phyloP scores from a whole-genome alignment of 306 rosid genomes.

The Albizia julibrissin region DNA sequence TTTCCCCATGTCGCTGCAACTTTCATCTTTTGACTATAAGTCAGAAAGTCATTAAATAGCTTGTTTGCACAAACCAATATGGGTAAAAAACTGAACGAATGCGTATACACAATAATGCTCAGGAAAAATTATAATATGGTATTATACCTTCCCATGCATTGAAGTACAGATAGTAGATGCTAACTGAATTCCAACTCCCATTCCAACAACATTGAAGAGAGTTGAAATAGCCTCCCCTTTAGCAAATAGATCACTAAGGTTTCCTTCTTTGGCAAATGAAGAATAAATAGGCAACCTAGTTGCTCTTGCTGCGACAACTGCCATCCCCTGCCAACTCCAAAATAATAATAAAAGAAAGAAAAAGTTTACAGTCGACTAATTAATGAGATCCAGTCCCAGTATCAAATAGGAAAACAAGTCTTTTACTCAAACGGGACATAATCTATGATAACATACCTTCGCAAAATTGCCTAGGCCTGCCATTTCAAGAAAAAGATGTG shows the following conservation, averaged over 20 bases:
- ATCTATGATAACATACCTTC: slow-evolving; percentile 51
- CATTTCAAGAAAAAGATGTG: slow-evolving; percentile 90
- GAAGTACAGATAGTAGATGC: slow-evolving; percentile 94
- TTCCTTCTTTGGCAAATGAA: slow-evolving; percentile 96
- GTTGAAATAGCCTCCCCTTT: slow-evolving; percentile 99
- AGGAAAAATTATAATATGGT: slow-evolving; percentile 20
- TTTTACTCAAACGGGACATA: background rate
- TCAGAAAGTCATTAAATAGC: slow-evolving; percentile 9
- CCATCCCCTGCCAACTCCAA: slow-evolving; percentile 79
- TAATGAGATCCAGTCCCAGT: background rate
- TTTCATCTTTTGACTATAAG: slow-evolving; percentile 2
- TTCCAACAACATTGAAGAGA: slow-evolving; percentile 85
- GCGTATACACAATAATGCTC: background rate
- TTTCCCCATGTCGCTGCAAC: background rate
- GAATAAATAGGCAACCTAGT: slow-evolving; percentile 99
- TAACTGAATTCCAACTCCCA: slow-evolving; percentile 88
- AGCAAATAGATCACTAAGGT: slow-evolving; percentile 96
- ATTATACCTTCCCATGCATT: slow-evolving; percentile 85
- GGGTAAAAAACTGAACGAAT: background rate
- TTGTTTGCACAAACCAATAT: slow-evolving; percentile 20
- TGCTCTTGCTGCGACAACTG: slow-evolving; percentile 98
- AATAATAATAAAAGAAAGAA: slow-evolving; percentile 17
- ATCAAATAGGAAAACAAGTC: background rate
- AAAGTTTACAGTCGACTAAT: slow-evolving; percentile 17
- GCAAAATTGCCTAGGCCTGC: slow-evolving; percentile 96